Evolutionary conservation across 169 alveolate species (phyloP), one percentile per base, ranked within the genome.

Genomic region (Plasmodium reichenowi): DNA sequence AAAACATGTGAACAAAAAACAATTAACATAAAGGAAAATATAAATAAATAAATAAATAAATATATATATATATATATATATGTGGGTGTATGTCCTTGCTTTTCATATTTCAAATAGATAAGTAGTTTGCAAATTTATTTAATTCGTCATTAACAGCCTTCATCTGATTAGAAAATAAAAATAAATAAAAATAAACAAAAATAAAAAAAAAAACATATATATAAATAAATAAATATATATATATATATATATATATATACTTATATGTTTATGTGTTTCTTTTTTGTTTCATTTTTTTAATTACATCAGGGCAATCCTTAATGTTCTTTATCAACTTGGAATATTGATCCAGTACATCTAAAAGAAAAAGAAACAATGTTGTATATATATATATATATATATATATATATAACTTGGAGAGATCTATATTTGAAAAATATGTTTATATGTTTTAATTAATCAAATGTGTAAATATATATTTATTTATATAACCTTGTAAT

Each of bases 311-410:
- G 32, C 89, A 64, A 3, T 64, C 67, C 24, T 66, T 59, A 64
- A 78, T 64, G 10, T 78, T 66, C 10, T 26, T 56, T 26, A 78
- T 78, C 43, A 78, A 59, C 54, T 20, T 66, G 43, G 66, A 26
- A 59, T 78, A 78, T 15, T 78, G 89, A 9, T 66, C 78, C 48
- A 78, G 48, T 12, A 45, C 29, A 64, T 78, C 89, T 78, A 48
- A 52, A 58, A n/a, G 45, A 32, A 26, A 22, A 52, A 45, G 70
- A 17, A n/a, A 48, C 62, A 45, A 67, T 68, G 9, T 13, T 52
- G 26, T 60, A 32, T 48, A 59, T 26, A 32, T 72, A 24, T 54
- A 20, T 54, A 52, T 72, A 32, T 10, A 43, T 54, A 60, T 72
- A 29, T 24, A 64, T 10, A 43, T 52, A 52, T 52, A 4, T 4